phyloP scores from a whole-genome alignment of 2,329 filamentous ascomycete species.

The Bipolaris zeicola region DNA sequence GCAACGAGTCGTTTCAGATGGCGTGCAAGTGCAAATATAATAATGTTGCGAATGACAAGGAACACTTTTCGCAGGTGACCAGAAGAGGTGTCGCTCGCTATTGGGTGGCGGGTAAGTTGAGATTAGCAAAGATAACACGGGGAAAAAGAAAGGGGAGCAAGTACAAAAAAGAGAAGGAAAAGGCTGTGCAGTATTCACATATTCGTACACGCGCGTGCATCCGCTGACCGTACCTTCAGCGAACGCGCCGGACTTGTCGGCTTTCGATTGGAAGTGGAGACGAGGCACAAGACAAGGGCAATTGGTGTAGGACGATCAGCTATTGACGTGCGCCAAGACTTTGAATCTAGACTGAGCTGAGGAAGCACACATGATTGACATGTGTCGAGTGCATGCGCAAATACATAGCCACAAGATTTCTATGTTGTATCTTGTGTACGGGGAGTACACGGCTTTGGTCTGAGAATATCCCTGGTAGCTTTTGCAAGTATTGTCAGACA shows the following conservation, averaged over 20 bases:
- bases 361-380: neutral
- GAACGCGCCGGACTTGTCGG: constrained; percentile 2
- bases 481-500: neutral
- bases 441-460: neutral
- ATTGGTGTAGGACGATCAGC: constrained; percentile 20
- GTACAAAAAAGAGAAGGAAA: neutral
- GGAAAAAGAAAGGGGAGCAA: constrained; percentile 2
- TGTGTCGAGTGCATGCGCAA: neutral
- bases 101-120: neutral
- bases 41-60: neutral
- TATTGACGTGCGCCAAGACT: constrained; percentile 20
- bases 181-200: neutral
- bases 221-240: neutral
- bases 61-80: constrained; percentile 1
- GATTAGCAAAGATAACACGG: neutral
- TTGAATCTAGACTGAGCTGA: neutral
- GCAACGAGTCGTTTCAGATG: neutral
- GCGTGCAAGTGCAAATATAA: neutral
- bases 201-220: neutral
- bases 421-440: neutral
- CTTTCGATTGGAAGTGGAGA: constrained; percentile 10
- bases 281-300: constrained; percentile 4
- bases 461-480: neutral
- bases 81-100: constrained; percentile 23
- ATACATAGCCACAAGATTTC: neutral